A percentile compares a stretch with the other conserved stretches of the same genome.
Conservation (phyloP, 2,329 filamentous ascomycete genomes). For the Xylariales sp. region DNA sequence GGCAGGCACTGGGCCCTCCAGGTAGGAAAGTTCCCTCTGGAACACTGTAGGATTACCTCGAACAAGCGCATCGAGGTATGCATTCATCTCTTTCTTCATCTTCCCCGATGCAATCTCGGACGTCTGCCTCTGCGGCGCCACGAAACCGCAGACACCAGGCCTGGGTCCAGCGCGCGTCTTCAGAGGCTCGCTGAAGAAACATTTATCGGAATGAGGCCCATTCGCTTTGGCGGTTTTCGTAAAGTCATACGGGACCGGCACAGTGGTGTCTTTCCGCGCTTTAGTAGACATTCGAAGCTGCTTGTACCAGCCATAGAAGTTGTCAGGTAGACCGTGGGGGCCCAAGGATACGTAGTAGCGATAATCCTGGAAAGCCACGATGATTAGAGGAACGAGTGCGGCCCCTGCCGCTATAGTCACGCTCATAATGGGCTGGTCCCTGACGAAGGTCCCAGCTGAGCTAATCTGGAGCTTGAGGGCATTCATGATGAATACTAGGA, state of each 20-base stretch:
- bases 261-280: constrained; percentile 19
- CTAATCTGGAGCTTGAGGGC: no score
- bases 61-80: constrained; percentile 10
- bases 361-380: constrained; percentile 7
- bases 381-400: not conserved
- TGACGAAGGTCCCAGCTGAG: not conserved
- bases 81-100: constrained; percentile 13
- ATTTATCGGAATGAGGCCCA: constrained; percentile 11
- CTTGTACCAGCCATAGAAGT: constrained; percentile 5
- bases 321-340: constrained; percentile 9
- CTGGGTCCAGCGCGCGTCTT: constrained; percentile 9
- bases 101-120: constrained; percentile 8
- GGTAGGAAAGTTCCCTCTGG: constrained; percentile 11
- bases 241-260: constrained; percentile 18
- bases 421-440: not conserved
- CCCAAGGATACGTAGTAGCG: constrained; percentile 8
- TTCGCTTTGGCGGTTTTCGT: constrained; percentile 11
- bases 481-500: no score
- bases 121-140: constrained; percentile 16
- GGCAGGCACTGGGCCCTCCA: constrained; percentile 16
- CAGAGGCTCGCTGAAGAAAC: not conserved
- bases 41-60: constrained; percentile 9
- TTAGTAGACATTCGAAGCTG: constrained; percentile 15
- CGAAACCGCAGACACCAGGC: constrained; percentile 12
- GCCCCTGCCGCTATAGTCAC: not conserved